phyloP scores from a whole-genome alignment of 495 filamentous ascomycete species.

The Entonaema liquescens region DNA sequence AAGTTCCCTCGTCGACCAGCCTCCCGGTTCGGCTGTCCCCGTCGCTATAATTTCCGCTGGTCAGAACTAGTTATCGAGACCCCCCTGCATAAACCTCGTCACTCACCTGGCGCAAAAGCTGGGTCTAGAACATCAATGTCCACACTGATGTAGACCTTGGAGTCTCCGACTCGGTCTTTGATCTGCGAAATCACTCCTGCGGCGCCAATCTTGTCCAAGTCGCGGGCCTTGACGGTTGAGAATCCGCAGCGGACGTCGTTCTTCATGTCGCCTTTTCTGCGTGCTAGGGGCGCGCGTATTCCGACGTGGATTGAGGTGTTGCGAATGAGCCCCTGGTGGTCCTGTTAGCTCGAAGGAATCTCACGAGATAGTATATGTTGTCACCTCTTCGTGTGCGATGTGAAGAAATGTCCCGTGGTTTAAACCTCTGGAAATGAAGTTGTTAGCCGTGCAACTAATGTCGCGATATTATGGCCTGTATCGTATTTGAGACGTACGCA shows the following conservation, averaged over 20 bases:
- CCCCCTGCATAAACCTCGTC: neutral
- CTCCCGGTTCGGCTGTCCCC: slow-evolving; percentile 86
- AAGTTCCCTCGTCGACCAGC: slow-evolving; percentile 82
- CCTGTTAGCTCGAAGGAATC: slow-evolving; percentile 52
- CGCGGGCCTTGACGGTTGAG: slow-evolving; percentile 78
- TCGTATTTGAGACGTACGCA: slow-evolving; percentile 43
- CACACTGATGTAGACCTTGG: slow-evolving; percentile 83
- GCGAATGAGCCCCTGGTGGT: slow-evolving; percentile 74
- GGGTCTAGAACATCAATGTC: slow-evolving; percentile 92
- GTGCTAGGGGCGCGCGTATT: slow-evolving; percentile 79
- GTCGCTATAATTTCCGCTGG: slow-evolving; percentile 60
- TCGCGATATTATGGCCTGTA: neutral
- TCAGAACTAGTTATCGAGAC: neutral
- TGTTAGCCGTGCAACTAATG: neutral
- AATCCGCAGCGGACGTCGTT: slow-evolving; percentile 89
- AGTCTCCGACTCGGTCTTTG: slow-evolving; percentile 74
- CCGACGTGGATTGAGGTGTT: slow-evolving; percentile 88
- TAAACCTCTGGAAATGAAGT: slow-evolving; percentile 61
- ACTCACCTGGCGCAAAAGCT: slow-evolving; percentile 59
- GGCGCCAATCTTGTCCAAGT: slow-evolving; percentile 78
- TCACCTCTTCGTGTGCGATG: slow-evolving; percentile 56
- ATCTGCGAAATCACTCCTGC: slow-evolving; percentile 80
- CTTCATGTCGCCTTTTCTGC: slow-evolving; percentile 72
- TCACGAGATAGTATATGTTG: neutral
- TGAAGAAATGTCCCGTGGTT: slow-evolving; percentile 81